Base-by-base conservation (phyloP, 1,139 yeast species). In the Lodderomyces margitis region DNA sequence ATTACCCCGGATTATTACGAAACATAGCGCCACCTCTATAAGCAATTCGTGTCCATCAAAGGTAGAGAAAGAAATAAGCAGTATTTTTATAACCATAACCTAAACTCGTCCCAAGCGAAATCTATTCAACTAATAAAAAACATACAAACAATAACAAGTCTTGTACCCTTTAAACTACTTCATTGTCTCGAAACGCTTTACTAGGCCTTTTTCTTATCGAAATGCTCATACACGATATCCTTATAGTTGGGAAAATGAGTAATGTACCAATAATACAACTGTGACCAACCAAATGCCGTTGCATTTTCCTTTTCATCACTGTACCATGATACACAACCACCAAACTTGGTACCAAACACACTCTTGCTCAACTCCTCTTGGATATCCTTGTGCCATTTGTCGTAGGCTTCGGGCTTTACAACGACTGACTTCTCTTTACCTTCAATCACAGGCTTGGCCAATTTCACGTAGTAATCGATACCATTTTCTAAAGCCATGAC, bases 271-370 rank as follows among this genome's bases (percentile, higher is more conserved):
- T 54, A 68, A 27, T 52, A 41, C 3, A 66, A 21, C 48, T 71
- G 77, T 10, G 73, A 64, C 49, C 59, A 66, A 1, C 75, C 74
- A 45, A 66, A 71, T 2, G 71, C 61, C 6, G 73, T 62, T 17
- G 56, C 46, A 45, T 71, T 71, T 37, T 51, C 48, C 6, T 61
- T 61, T 12, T 47, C 56, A 23, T 51, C 47, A 5, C 64, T 21
- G 44, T 70, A 71, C 76, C 77, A 71, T 11, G 74, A 63, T 8
- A 54, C 56, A 51, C 77, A 71, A 1, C 77, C 77, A 6, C 76
- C 77, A 44, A 66, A 68, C 5, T 55, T 48, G 10, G 70, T 56
- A 5, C 77, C 77, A 50, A 61, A 70, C 1, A 71, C 75, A 6
- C 66, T 50, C 32, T 46, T 52, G 27, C 44, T 46, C 45, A 70